Percentiles rank a stretch among this genome's conserved stretches.
These are phyloP conservation scores for Colletotrichum sp. DNA, from an alignment of 2,329 filamentous ascomycete genomes.

Conservation along the genomic window DNA sequence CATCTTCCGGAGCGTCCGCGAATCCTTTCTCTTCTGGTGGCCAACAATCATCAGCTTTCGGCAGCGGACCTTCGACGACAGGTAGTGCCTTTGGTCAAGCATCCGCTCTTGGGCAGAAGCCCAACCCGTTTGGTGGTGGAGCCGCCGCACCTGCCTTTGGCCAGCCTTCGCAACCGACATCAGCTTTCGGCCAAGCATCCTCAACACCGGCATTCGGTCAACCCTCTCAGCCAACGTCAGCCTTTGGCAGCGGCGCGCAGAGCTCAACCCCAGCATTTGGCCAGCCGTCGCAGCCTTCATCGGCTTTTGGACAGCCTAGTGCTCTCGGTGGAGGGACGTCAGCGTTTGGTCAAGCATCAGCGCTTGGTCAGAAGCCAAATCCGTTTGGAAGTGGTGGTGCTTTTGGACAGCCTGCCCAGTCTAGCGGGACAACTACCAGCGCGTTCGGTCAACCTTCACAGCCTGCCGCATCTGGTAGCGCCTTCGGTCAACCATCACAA, in stretches of 20 bases:
- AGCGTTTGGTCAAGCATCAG: constrained; percentile 41
- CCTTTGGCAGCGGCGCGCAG: constrained; percentile 42
- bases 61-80: not conserved
- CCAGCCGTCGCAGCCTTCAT: constrained; percentile 34
- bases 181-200: constrained; percentile 43
- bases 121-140: constrained; percentile 31
- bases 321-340: constrained; percentile 23
- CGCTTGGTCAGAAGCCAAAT: constrained; percentile 41
- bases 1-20: constrained; percentile 25
- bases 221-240: constrained; percentile 7
- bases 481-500: constrained; percentile 44
- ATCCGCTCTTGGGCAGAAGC: constrained; percentile 32
- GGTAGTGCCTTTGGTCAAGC: constrained; percentile 50
- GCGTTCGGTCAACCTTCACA: not conserved
- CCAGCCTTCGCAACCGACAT: constrained; percentile 35
- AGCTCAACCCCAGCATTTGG: constrained; percentile 41
- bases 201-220: constrained; percentile 33
- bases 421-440: not conserved
- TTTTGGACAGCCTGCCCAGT: constrained; percentile 14
- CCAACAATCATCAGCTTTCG: constrained; percentile 4
- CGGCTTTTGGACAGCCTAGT: constrained; percentile 35
- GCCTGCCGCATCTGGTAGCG: constrained; percentile 9
- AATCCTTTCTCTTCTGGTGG: constrained; percentile 16
- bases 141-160: constrained; percentile 40
- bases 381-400: constrained; percentile 37